Evolutionary conservation across 2,329 filamentous ascomycete species (phyloP).

Genomic region (Botrytis pseudocinerea): DNA sequence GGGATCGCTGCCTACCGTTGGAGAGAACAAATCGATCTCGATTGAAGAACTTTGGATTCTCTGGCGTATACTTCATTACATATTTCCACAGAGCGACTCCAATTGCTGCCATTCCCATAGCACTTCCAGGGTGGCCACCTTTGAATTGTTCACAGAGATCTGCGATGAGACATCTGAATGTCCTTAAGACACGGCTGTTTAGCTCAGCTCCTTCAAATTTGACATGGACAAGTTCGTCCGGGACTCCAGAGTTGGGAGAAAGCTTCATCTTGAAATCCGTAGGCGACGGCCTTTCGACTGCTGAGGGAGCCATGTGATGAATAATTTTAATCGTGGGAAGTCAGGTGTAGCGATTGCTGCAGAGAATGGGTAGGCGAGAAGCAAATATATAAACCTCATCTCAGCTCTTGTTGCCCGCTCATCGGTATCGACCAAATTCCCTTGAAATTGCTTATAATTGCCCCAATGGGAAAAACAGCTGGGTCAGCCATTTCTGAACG

Average conservation of each 20-base stretch:
- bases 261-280: neutral
- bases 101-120: slow-evolving; percentile 58
- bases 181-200: neutral
- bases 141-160: slow-evolving; percentile 71
- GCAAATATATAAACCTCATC: neutral
- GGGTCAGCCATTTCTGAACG: too few relatives aligned
- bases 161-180: slow-evolving; percentile 52
- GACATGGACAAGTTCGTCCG: neutral
- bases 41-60: slow-evolving; percentile 45
- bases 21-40: slow-evolving; percentile 49
- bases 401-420: too few relatives aligned
- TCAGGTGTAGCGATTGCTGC: too few relatives aligned
- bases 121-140: slow-evolving; percentile 63
- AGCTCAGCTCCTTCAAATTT: slow-evolving; percentile 1
- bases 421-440: too few relatives aligned
- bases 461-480: too few relatives aligned
- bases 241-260: neutral
- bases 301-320: neutral
- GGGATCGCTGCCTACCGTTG: slow-evolving; percentile 40
- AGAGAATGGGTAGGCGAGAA: neutral
- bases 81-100: slow-evolving; percentile 48
- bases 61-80: slow-evolving; percentile 46
- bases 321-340: too few relatives aligned
- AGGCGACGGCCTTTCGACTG: neutral
- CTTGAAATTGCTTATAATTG: too few relatives aligned